Evolutionary conservation across 495 filamentous ascomycete genomes (phyloP).

Genomic region (Durotheca rogersii): DNA sequence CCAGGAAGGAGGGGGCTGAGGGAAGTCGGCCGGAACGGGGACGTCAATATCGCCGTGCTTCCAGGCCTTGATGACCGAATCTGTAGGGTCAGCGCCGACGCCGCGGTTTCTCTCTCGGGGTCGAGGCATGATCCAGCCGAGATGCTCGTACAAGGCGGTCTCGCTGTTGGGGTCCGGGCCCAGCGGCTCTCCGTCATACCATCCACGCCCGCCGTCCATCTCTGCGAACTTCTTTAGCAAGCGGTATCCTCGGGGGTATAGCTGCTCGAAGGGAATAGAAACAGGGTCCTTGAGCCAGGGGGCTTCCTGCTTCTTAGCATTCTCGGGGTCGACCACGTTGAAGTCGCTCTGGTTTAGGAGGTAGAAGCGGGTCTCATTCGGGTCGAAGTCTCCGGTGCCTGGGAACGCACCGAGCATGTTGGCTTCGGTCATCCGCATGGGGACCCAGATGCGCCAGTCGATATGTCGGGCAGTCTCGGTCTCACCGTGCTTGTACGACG

Average conservation of each 20-base stretch:
- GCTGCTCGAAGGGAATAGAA: neutral
- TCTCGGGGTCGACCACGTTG: neutral
- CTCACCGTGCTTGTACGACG: neutral
- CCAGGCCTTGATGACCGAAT: neutral
- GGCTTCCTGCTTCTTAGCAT: neutral
- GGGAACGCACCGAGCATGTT: neutral
- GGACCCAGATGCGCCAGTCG: neutral
- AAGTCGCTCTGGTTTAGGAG: neutral
- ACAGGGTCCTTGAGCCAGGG: neutral
- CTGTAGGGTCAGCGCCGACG: neutral
- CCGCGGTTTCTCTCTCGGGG: neutral
- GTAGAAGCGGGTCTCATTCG: neutral
- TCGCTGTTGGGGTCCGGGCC: neutral
- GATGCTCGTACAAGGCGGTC: neutral
- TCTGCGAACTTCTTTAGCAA: neutral
- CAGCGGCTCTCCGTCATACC: neutral
- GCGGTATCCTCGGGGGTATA: neutral
- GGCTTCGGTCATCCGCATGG: neutral
- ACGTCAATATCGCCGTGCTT: neutral
- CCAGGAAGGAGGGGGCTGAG: neutral
- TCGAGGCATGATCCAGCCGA: neutral
- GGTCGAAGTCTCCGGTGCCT: neutral
- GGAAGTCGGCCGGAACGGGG: neutral
- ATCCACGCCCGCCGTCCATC: neutral
- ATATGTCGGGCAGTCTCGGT: neutral